Percentiles rank a stretch among this genome's conserved stretches.
Conservation (phyloP, 2,329 filamentous ascomycete species). For the Acephala macrosclerotiorum region DNA sequence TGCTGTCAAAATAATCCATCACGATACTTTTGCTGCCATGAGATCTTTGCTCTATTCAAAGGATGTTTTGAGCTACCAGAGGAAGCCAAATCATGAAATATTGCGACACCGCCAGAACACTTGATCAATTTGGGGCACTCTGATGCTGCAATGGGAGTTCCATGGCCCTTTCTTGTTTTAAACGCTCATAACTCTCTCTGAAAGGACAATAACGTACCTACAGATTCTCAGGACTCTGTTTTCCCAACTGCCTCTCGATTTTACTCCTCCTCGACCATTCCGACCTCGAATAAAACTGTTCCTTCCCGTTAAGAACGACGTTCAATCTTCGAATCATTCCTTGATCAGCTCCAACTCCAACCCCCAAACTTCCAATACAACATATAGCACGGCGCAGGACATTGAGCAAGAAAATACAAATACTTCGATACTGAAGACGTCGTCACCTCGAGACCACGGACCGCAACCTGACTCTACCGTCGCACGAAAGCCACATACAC, state of each 20-base stretch:
- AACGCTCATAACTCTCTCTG: neutral
- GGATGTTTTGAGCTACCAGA: neutral
- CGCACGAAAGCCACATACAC: neutral
- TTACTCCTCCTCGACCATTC: neutral
- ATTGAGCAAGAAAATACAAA: neutral
- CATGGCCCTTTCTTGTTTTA: neutral
- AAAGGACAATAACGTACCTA: neutral
- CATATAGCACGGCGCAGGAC: neutral
- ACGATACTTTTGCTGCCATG: neutral
- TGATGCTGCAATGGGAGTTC: neutral
- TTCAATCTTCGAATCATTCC: neutral
- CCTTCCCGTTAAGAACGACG: neutral
- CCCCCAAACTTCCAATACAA: neutral
- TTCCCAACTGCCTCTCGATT: neutral
- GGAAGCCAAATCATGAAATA: neutral
- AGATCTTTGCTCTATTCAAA: neutral
- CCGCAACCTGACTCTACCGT: neutral
- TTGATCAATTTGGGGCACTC: neutral
- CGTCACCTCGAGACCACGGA: neutral
- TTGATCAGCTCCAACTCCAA: neutral
- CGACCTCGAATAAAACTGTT: neutral
- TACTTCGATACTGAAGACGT: neutral
- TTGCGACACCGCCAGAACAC: neutral
- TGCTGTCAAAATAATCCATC: neutral
- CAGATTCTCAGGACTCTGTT: neutral